Evolutionary conservation across 1,284 basidiomycete genomes (phyloP).

Genomic region (Sanghuangporus sanghuang): DNA sequence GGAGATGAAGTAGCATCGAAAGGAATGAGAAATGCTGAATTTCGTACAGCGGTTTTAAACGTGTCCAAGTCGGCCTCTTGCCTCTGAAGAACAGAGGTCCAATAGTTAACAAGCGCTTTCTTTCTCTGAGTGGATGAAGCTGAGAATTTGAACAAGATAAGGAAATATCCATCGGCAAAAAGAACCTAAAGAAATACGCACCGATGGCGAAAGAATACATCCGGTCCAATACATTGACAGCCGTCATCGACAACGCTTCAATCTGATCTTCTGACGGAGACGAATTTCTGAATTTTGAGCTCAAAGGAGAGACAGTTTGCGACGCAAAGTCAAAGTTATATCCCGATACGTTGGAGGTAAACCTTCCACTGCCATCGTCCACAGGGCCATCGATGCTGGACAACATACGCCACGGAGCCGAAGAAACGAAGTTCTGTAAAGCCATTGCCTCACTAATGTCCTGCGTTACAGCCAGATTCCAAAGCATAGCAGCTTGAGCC

Average conservation of each 20-base stretch:
- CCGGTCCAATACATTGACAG: conserved; percentile 41
- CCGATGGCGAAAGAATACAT: conserved; percentile 58
- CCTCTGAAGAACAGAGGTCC: conserved; percentile 49
- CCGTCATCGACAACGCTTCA: conserved; percentile 34
- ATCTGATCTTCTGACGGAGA: conserved; percentile 45
- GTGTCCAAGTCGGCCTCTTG: conserved; percentile 34
- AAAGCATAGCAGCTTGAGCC: conserved; percentile 54
- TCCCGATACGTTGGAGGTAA: conserved; percentile 41
- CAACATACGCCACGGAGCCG: conserved; percentile 43
- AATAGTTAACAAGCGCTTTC: conserved; percentile 46
- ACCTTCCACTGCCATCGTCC: conserved; percentile 26
- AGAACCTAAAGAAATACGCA: conserved; percentile 22
- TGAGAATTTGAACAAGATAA: neutral
- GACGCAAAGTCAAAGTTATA: conserved; percentile 55
- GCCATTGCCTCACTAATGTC: conserved; percentile 33
- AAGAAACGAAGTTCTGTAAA: conserved; percentile 41
- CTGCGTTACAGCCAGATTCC: conserved; percentile 49
- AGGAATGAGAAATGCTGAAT: conserved; percentile 51
- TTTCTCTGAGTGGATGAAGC: conserved; percentile 52
- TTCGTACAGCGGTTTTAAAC: conserved; percentile 43
- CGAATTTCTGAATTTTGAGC: conserved; percentile 39
- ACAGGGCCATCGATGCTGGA: conserved; percentile 37
- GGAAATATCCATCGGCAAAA: neutral
- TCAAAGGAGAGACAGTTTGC: conserved; percentile 41
- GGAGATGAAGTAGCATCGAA: conserved; percentile 45